Percentiles rank a stretch among this genome's conserved stretches.
Evolutionary conservation across 1,139 yeast genomes (phyloP).

Genomic region (Kluyveromyces marxianus): DNA sequence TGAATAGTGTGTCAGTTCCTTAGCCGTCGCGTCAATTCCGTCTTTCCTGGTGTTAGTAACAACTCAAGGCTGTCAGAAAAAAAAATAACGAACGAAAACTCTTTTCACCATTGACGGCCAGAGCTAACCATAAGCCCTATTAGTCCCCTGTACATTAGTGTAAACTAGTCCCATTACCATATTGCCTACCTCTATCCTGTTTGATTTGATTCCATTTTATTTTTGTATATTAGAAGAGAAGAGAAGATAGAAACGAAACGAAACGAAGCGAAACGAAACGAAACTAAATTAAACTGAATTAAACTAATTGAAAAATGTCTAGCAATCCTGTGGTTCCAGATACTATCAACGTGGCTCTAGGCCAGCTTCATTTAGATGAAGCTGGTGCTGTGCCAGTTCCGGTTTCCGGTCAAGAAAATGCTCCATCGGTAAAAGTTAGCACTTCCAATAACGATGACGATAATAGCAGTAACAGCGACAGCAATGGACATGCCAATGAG

Average conservation of each 20-base stretch:
- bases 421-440: neutral
- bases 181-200: neutral
- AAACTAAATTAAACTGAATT: too few relatives aligned
- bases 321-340: conserved; percentile 14
- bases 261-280: too few relatives aligned
- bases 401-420: neutral
- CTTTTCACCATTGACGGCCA: too few relatives aligned
- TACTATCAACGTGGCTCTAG: conserved; percentile 27
- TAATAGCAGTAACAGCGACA: neutral
- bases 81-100: too few relatives aligned
- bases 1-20: too few relatives aligned
- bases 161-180: neutral
- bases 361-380: conserved; percentile 26
- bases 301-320: neutral
- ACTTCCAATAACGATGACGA: neutral
- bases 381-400: neutral
- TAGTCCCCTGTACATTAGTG: conserved; percentile 5
- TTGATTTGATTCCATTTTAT: neutral
- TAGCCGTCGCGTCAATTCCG: too few relatives aligned
- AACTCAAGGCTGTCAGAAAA: too few relatives aligned
- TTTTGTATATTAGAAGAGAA: neutral
- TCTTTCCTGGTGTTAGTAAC: too few relatives aligned
- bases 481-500: neutral
- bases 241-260: too few relatives aligned
- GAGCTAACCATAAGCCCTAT: neutral